A percentile compares a stretch with the other conserved stretches of the same genome.
Evolutionary conservation across 2,329 filamentous ascomycete species (phyloP).

Genomic region (Cordyceps sp.): DNA sequence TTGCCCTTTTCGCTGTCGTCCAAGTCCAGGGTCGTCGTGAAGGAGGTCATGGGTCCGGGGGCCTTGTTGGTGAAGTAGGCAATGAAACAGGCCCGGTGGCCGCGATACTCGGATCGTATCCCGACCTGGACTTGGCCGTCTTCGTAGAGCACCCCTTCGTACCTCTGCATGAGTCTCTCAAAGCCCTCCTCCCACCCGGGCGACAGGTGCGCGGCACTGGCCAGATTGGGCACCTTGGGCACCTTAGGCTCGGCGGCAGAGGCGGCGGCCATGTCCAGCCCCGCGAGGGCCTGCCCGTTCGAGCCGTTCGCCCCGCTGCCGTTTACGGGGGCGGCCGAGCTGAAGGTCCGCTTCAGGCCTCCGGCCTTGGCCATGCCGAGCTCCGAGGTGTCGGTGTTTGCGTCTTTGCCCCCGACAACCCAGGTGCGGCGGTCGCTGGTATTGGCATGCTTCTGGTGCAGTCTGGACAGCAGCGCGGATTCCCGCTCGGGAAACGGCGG

Average conservation of each 20-base stretch:
- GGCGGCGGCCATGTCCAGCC: constrained; percentile 59
- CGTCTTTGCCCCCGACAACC: constrained; percentile 94
- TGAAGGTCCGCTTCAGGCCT: constrained; percentile 77
- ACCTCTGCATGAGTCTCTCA: constrained; percentile 59
- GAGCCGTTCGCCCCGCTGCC: constrained; percentile 26
- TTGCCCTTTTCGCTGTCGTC: constrained; percentile 46
- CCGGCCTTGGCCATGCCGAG: constrained; percentile 66
- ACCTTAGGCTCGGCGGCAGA: constrained; percentile 38
- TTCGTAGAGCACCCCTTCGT: constrained; percentile 85
- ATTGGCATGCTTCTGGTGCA: constrained; percentile 87
- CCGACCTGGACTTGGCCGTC: constrained; percentile 89
- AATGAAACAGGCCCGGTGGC: constrained; percentile 89
- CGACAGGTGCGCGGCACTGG: constrained; percentile 80
- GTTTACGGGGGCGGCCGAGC: constrained; percentile 32
- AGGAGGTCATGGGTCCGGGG: constrained; percentile 66
- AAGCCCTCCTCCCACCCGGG: constrained; percentile 91
- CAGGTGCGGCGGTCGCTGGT: constrained; percentile 93
- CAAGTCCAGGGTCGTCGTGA: constrained; percentile 86
- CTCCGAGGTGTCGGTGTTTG: constrained; percentile 67
- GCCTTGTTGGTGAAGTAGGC: constrained; percentile 95
- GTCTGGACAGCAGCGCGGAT: constrained; percentile 74
- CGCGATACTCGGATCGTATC: constrained; percentile 81
- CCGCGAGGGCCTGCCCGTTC: constrained; percentile 47
- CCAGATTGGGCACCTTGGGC: constrained; percentile 62
- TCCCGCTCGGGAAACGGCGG: constrained; percentile 91